These are phyloP conservation scores for Casaregolazyma suthepensis DNA, from an alignment of 1,139 yeast species.

Conservation along the genomic window DNA sequence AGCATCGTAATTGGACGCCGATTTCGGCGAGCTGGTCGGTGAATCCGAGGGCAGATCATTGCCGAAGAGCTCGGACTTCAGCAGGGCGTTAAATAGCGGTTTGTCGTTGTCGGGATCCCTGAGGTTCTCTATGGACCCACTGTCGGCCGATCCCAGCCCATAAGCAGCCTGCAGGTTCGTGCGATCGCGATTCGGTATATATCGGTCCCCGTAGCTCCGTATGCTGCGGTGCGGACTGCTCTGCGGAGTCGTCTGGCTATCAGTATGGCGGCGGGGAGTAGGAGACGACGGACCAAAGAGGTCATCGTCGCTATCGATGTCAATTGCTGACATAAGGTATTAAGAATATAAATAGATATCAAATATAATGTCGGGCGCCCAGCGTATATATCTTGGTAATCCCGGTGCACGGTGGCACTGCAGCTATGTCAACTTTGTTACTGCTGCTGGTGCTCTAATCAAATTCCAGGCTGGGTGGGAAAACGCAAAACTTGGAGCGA, in stretches of 20 bases:
- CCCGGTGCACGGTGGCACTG: no score
- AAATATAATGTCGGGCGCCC: not conserved
- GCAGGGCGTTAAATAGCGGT: slow-evolving; percentile 74
- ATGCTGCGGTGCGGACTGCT: slow-evolving; percentile 15
- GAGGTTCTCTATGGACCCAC: not conserved
- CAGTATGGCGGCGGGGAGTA: slow-evolving; percentile 14
- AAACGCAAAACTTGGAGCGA: no score
- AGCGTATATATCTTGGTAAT: not conserved
- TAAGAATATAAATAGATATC: slow-evolving; percentile 1
- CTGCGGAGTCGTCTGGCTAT: slow-evolving; percentile 12
- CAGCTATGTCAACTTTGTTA: no score
- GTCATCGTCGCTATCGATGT: slow-evolving; percentile 9
- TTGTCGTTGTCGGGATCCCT: slow-evolving; percentile 60
- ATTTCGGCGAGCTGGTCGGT: slow-evolving; percentile 1
- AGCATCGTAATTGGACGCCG: not conserved
- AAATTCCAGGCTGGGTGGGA: no score
- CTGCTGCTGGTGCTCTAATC: no score
- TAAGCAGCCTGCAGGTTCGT: slow-evolving; percentile 85
- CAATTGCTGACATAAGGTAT: slow-evolving; percentile 3
- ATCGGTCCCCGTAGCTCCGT: slow-evolving; percentile 48
- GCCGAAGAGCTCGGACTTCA: slow-evolving; percentile 89
- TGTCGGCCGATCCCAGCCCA: slow-evolving; percentile 46
- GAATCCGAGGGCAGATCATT: slow-evolving; percentile 56
- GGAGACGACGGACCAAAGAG: slow-evolving; percentile 16
- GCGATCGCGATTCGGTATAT: slow-evolving; percentile 80